Evolutionary conservation across 257 asterid genomes (phyloP).

Genomic region (Jasminum sambac): DNA sequence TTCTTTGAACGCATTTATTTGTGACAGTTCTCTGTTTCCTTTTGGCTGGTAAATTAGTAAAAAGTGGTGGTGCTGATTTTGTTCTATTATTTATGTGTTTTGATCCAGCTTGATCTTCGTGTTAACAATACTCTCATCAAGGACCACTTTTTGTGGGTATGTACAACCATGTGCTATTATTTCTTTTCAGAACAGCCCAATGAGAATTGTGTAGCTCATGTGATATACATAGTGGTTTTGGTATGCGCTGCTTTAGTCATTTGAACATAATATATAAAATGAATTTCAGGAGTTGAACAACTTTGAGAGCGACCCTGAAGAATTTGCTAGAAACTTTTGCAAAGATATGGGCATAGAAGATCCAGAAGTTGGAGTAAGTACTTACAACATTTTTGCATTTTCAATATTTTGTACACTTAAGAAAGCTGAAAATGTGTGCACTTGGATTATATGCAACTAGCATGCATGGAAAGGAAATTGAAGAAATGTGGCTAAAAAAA

Average conservation of each 20-base stretch:
- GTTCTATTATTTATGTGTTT: constrained; percentile 16
- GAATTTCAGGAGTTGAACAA: constrained; percentile 88
- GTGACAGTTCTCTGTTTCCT: constrained; percentile 1
- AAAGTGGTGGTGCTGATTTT: constrained; percentile 18
- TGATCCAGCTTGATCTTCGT: constrained; percentile 86
- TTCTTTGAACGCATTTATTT: neutral
- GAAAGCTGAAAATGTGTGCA: neutral
- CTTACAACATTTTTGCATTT: constrained; percentile 6
- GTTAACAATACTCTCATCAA: constrained; percentile 83
- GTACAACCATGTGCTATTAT: constrained; percentile 27
- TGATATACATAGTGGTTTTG: constrained; percentile 2
- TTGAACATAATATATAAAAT: constrained; percentile 11
- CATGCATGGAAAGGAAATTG: neutral
- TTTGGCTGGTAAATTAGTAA: constrained; percentile 18
- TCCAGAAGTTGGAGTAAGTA: constrained; percentile 96
- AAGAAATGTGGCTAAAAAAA: neutral
- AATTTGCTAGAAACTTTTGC: constrained; percentile 87
- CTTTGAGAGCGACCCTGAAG: constrained; percentile 98
- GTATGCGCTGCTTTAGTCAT: constrained; percentile 18
- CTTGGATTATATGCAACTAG: neutral
- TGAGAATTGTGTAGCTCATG: neutral
- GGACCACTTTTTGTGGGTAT: constrained; percentile 96
- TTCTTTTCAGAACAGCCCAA: constrained; percentile 10
- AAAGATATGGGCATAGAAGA: constrained; percentile 92
- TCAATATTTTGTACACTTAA: neutral